phyloP scores from a whole-genome alignment of 75 land plant genomes.

The Gnetum montanum region DNA sequence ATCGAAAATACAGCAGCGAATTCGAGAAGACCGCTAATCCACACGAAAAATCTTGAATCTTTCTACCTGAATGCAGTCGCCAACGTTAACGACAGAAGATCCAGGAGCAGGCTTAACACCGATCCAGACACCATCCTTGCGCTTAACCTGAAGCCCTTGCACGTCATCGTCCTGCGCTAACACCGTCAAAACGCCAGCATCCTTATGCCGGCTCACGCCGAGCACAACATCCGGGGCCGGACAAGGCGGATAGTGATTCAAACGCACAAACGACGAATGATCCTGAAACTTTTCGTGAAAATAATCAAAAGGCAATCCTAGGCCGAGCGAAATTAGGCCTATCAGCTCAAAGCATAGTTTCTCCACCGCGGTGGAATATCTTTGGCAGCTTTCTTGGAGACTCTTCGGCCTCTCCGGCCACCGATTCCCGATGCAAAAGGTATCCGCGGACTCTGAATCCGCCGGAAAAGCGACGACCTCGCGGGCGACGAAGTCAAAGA shows the following conservation, averaged over 20 bases:
- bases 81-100: slow-evolving; percentile 68
- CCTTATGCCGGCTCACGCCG: slow-evolving; percentile 82
- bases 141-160: slow-evolving; percentile 63
- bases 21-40: too few relatives aligned
- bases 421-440: slow-evolving; percentile 20
- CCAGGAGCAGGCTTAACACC: slow-evolving; percentile 52
- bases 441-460: slow-evolving; percentile 11
- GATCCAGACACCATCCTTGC: slow-evolving; percentile 68
- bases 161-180: slow-evolving; percentile 63
- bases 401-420: slow-evolving; percentile 41
- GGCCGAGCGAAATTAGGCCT: slow-evolving; percentile 45
- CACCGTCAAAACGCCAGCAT: slow-evolving; percentile 54
- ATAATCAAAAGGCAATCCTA: slow-evolving; percentile 33
- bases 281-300: slow-evolving; percentile 42
- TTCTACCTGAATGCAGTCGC: slow-evolving; percentile 43
- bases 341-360: slow-evolving; percentile 50
- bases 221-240: slow-evolving; percentile 62
- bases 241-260: slow-evolving; percentile 81
- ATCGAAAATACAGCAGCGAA: too few relatives aligned
- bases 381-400: slow-evolving; percentile 29
- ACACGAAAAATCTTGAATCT: too few relatives aligned
- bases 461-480: slow-evolving; percentile 19
- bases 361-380: slow-evolving; percentile 37
- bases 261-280: slow-evolving; percentile 27
- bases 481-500: slow-evolving; percentile 42